Conservation (phyloP, 371 early-diverging fungal genomes). For the Zopfochytrium polystomum region DNA sequence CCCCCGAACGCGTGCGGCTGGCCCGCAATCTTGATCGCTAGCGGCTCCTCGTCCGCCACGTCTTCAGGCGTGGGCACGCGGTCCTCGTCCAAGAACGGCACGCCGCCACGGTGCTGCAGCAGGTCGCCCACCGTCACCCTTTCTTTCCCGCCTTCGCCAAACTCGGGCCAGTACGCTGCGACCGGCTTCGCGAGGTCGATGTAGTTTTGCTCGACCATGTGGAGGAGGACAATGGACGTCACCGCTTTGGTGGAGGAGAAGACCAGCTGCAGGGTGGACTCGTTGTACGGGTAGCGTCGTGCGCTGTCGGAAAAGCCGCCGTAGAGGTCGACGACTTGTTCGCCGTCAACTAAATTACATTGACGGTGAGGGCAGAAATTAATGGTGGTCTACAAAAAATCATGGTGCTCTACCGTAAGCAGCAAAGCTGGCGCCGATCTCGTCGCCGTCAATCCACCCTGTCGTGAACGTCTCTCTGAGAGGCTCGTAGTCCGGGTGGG, state of each 20-base stretch:
- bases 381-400: too few relatives aligned
- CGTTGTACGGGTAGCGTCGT: constrained; percentile 42
- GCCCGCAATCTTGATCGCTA: constrained; percentile 48
- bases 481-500: constrained; percentile 5
- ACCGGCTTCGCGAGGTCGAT: constrained; percentile 57
- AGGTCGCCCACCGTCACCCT: constrained; percentile 63
- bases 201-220: constrained; percentile 58
- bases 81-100: constrained; percentile 49
- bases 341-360: constrained; percentile 56
- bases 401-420: constrained; percentile 46
- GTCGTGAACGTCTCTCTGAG: constrained; percentile 25
- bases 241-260: constrained; percentile 65
- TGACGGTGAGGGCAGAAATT: too few relatives aligned
- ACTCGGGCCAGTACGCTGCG: constrained; percentile 72
- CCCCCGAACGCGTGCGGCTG: constrained; percentile 67
- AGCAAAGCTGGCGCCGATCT: constrained; percentile 40
- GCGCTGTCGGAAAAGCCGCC: constrained; percentile 61
- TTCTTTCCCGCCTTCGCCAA: constrained; percentile 68
- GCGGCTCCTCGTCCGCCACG: constrained; percentile 32
- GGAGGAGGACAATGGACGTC: constrained; percentile 57
- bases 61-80: constrained; percentile 37
- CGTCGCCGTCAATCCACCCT: constrained; percentile 38
- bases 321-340: constrained; percentile 57
- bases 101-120: constrained; percentile 64
- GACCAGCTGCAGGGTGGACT: constrained; percentile 62